These are phyloP conservation scores for Phylloporus rhodoxanthus DNA, from an alignment of 768 basidiomycete species.

Conservation along the genomic window DNA sequence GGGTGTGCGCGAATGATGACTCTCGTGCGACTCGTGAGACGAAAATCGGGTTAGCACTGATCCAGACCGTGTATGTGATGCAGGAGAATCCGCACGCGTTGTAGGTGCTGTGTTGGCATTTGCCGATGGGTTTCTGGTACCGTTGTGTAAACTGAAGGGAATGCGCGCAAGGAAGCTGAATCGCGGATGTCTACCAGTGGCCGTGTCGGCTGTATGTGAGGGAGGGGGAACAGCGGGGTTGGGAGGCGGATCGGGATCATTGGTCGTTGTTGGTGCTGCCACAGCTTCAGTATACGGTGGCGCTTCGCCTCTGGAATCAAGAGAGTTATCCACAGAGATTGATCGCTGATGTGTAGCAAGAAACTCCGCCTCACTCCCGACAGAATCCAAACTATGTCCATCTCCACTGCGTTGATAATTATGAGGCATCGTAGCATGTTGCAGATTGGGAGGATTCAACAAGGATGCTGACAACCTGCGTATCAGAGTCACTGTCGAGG, in stretches of 20 bases:
- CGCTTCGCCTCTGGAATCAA: slow-evolving; percentile 53
- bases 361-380: slow-evolving; percentile 20
- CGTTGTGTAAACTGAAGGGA: slow-evolving; percentile 31
- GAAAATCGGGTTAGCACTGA: slow-evolving; percentile 21
- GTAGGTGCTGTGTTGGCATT: slow-evolving; percentile 10
- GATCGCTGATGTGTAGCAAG: slow-evolving; percentile 14
- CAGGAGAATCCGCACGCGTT: slow-evolving; percentile 19
- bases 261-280: slow-evolving; percentile 8
- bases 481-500: slow-evolving; percentile 22
- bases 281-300: slow-evolving; percentile 58
- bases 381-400: slow-evolving; percentile 16
- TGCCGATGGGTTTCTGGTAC: slow-evolving; percentile 11
- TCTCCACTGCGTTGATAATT: slow-evolving; percentile 14
- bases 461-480: slow-evolving; percentile 3
- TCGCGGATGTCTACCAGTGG: slow-evolving; percentile 33
- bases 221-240: not conserved
- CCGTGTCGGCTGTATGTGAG: not conserved
- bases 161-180: slow-evolving; percentile 42
- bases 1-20: slow-evolving; percentile 17
- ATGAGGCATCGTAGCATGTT: not conserved
- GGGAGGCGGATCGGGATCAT: not conserved
- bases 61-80: slow-evolving; percentile 7
- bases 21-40: slow-evolving; percentile 20
- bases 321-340: slow-evolving; percentile 2
- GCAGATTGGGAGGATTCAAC: slow-evolving; percentile 11